phyloP scores from a whole-genome alignment of 2,329 filamentous ascomycete genomes.

The Fusarium phyllophilum region DNA sequence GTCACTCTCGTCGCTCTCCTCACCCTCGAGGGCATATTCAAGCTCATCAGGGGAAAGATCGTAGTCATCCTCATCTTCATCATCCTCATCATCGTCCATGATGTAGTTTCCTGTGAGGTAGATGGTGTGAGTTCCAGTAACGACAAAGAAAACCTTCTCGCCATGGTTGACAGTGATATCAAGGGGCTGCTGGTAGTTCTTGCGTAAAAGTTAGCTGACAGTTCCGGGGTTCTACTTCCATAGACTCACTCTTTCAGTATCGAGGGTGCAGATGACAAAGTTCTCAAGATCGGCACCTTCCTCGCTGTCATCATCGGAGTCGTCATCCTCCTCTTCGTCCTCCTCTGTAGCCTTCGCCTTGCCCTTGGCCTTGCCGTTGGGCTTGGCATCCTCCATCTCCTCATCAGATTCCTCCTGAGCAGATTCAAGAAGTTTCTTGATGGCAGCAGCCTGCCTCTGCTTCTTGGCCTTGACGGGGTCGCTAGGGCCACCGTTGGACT shows the following conservation, averaged over 20 bases:
- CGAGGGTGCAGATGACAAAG: conserved; percentile 94
- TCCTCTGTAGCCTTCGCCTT: conserved; percentile 73
- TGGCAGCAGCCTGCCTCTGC: conserved; percentile 79
- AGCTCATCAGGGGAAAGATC: conserved; percentile 85
- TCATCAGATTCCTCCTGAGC: conserved; percentile 71
- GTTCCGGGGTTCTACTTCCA: not conserved
- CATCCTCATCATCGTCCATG: conserved; percentile 73
- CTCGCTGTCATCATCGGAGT: conserved; percentile 72
- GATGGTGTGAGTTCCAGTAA: conserved; percentile 88
- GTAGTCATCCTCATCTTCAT: conserved; percentile 77
- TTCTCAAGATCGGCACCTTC: conserved; percentile 80
- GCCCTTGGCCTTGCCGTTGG: conserved; percentile 73
- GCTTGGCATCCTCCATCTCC: conserved; percentile 77
- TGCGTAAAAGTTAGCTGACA: conserved; percentile 41
- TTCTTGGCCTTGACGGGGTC: conserved; percentile 91
- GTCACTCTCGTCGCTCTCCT: conserved; percentile 78
- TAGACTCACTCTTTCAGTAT: conserved; percentile 82
- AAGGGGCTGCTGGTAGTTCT: conserved; percentile 95
- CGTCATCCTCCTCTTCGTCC: conserved; percentile 67
- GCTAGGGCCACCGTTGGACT: conserved; percentile 88
- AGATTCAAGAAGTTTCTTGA: conserved; percentile 80
- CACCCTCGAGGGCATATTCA: conserved; percentile 76
- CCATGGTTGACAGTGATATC: conserved; percentile 91
- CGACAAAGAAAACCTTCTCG: conserved; percentile 92
- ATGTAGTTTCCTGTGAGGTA: conserved; percentile 98